These are phyloP conservation scores for Tylopilus balloui DNA, from an alignment of 768 basidiomycete species.

Conservation along the genomic window DNA sequence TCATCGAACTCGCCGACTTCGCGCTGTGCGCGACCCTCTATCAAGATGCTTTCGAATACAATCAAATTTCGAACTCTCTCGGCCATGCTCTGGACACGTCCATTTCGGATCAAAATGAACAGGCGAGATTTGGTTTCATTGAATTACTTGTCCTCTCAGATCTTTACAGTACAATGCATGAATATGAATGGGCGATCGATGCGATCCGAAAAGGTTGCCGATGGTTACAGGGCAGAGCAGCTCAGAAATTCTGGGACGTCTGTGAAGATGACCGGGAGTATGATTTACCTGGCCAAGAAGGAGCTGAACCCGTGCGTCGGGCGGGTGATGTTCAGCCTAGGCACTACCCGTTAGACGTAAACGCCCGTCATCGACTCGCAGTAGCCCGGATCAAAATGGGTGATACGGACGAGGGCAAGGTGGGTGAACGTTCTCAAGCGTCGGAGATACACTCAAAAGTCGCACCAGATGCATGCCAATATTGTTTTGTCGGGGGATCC, in stretches of 20 bases:
- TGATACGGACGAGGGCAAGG: conserved; percentile 77
- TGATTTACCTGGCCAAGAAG: conserved; percentile 56
- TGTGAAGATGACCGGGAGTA: conserved; percentile 89
- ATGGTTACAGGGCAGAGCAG: conserved; percentile 84
- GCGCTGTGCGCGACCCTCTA: conserved; percentile 61
- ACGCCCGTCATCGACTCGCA: conserved; percentile 75
- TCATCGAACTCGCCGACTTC: conserved; percentile 60
- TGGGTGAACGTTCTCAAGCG: conserved; percentile 25
- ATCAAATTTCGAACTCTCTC: conserved; percentile 38
- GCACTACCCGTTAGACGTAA: conserved; percentile 29
- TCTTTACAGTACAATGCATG: conserved; percentile 66
- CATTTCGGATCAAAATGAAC: conserved; percentile 7
- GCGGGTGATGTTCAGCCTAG: conserved; percentile 51
- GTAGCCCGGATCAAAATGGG: conserved; percentile 79
- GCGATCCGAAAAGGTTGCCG: conserved; percentile 72
- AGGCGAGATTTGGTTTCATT: conserved; percentile 32
- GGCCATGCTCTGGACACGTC: conserved; percentile 39
- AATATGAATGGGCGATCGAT: conserved; percentile 62
- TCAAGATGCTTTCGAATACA: conserved; percentile 69
- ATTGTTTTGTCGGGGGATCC: conserved; percentile 69
- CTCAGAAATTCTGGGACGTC: conserved; percentile 75
- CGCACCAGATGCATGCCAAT: conserved; percentile 65
- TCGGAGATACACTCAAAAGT: not conserved
- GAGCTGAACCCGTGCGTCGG: conserved; percentile 30
- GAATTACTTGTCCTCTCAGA: conserved; percentile 86